Percentiles rank a stretch among this genome's conserved stretches.
Evolutionary conservation across 1,284 basidiomycete species (phyloP).

Genomic region (Uromyces viciae-fabae): DNA sequence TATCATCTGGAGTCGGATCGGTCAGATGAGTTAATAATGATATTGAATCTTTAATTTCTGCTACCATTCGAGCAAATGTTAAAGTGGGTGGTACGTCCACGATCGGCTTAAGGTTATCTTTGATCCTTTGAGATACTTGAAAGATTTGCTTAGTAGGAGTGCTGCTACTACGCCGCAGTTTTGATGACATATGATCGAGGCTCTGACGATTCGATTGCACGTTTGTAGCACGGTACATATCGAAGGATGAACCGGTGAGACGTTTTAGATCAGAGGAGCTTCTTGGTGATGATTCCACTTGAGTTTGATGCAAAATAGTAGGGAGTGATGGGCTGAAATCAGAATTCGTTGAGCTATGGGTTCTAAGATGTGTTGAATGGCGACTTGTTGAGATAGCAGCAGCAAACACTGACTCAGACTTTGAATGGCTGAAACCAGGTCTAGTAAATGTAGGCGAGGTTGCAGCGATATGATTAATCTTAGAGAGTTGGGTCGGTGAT

Average conservation of each 20-base stretch:
- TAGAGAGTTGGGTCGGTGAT: neutral
- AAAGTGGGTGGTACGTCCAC: constrained; percentile 5
- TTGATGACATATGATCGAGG: neutral
- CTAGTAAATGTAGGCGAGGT: neutral
- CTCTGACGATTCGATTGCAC: neutral
- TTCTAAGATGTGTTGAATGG: neutral
- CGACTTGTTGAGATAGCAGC: neutral
- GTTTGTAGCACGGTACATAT: neutral
- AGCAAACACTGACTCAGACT: no score
- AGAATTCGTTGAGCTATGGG: neutral
- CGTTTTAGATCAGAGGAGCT: neutral
- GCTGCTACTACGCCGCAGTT: neutral
- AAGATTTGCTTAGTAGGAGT: constrained; percentile 5
- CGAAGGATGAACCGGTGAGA: neutral
- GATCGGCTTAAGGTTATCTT: constrained; percentile 5
- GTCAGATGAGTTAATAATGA: constrained; percentile 9
- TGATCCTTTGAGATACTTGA: constrained; percentile 24
- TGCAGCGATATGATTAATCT: neutral
- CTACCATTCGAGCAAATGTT: neutral
- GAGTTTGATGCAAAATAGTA: neutral
- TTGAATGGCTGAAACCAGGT: no score
- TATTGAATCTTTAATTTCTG: constrained; percentile 19
- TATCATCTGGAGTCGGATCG: constrained; percentile 25
- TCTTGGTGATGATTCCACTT: neutral
- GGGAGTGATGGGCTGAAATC: neutral